phyloP scores from a whole-genome alignment of 2,329 filamentous ascomycete genomes.

The Gliomastix tumulicola region DNA sequence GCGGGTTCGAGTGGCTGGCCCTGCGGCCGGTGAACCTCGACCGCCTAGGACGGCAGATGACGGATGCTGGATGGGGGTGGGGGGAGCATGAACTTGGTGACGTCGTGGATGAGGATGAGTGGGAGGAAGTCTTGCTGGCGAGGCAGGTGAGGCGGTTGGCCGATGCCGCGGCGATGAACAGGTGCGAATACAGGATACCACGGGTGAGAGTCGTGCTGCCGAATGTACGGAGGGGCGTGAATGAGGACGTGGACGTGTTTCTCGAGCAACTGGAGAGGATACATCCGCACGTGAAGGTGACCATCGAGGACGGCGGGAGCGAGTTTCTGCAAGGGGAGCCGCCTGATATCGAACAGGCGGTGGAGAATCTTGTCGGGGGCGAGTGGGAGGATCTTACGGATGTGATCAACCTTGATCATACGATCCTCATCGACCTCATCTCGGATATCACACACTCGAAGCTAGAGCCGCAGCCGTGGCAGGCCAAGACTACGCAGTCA shows the following conservation, averaged over 20 bases:
- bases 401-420: constrained; percentile 32
- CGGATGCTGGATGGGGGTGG: constrained; percentile 33
- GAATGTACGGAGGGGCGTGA: constrained; percentile 17
- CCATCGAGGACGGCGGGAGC: constrained; percentile 19
- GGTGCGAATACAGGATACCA: constrained; percentile 27
- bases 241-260: constrained; percentile 20
- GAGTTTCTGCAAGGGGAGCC: constrained; percentile 13
- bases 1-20: constrained; percentile 24
- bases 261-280: constrained; percentile 19
- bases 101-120: constrained; percentile 21
- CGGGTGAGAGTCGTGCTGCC: constrained; percentile 25
- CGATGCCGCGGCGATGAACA: constrained; percentile 25
- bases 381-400: constrained; percentile 22
- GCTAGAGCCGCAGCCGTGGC: constrained; percentile 23
- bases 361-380: constrained; percentile 20
- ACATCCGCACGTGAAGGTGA: constrained; percentile 21
- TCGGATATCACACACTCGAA: constrained; percentile 29
- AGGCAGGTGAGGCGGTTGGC: constrained; percentile 23
- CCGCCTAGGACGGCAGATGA: constrained; percentile 29
- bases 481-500: constrained; percentile 18
- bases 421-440: constrained; percentile 29
- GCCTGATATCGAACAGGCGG: constrained; percentile 15
- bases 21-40: constrained; percentile 19
- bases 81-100: constrained; percentile 23
- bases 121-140: constrained; percentile 23